Base-by-base conservation (phyloP, 1,284 basidiomycete species). In the Hemileia vastatrix region DNA sequence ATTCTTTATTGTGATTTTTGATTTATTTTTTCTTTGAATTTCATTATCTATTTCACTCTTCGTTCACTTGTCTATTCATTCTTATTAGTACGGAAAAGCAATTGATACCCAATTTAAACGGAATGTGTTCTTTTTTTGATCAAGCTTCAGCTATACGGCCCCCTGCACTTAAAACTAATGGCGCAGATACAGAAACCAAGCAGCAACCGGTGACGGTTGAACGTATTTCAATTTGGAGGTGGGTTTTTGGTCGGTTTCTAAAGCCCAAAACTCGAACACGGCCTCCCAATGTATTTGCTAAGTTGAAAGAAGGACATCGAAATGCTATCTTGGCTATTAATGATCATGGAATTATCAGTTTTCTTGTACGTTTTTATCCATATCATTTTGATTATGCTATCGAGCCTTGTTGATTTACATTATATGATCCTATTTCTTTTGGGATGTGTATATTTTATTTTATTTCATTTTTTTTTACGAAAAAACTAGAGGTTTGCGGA, bases 281-380 rank as follows among this genome's bases (percentile, higher is more conserved):
- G 6, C 23, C 53, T 43, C 60, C 53, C 24, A 62, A 62, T 36
- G 45, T 62, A 19, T 62, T 50, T 51, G 53, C 53, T 5, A 62
- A 56, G 36, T 18, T 62, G 9, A 62, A 62, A 44, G 51, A 47
- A 24, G 60, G 60, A 4, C 32, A 62, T 15, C 44, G 53, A 3
- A 50, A 55, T 32, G 53, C 51, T 11, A 45, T 62, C 11, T 32
- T 62, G 18, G 60, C 60, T 19, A 45, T 56, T 15, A 48, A 49
- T 33, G 60, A 62, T 56, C 60, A 62, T 56, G 60, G 60, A 8
- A 48, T 62, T 21, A 56, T 54, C n/a, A 62, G 52, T 33, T 62
- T 62, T 36, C 48, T 62, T 18, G 60, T 62, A 18, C 24, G 60
- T 31, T 31, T 19, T 11, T 40, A n/a, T n/a, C n/a, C n/a, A n/a